Conservation (phyloP, 768 basidiomycete genomes). For the Tulasnella sp. region DNA sequence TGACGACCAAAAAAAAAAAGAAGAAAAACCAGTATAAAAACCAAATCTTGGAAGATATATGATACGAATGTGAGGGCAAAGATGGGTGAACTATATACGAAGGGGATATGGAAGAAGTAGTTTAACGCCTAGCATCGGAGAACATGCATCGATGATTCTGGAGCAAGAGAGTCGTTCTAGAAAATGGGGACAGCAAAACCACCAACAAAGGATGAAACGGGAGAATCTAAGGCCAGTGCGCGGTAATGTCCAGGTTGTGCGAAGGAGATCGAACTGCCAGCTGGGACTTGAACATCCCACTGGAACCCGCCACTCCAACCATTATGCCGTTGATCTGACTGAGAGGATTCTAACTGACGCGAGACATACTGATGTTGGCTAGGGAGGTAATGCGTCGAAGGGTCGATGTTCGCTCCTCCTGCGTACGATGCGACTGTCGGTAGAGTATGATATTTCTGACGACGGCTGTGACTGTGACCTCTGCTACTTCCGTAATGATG, state of each 20-base stretch:
- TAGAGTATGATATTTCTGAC: background rate
- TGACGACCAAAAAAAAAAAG: no score
- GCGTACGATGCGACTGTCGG: background rate
- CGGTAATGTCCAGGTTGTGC: background rate
- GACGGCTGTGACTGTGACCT: background rate
- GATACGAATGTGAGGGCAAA: no score
- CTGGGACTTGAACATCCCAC: background rate
- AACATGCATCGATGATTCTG: no score
- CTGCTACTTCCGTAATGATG: background rate
- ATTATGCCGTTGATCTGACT: background rate
- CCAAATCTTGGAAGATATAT: no score
- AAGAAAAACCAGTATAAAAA: no score
- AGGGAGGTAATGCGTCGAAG: background rate
- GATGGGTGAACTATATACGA: no score
- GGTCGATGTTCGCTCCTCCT: background rate
- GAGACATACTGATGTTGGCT: background rate
- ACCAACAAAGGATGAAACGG: background rate
- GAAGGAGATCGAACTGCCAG: background rate
- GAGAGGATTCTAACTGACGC: background rate
- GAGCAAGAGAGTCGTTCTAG: background rate
- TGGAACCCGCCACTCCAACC: background rate
- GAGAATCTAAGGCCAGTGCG: background rate
- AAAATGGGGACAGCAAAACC: background rate
- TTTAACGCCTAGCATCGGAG: no score
- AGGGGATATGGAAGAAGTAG: no score